Base-by-base conservation (phyloP, 1,284 basidiomycete genomes). In the Cryptococcus floricola region DNA sequence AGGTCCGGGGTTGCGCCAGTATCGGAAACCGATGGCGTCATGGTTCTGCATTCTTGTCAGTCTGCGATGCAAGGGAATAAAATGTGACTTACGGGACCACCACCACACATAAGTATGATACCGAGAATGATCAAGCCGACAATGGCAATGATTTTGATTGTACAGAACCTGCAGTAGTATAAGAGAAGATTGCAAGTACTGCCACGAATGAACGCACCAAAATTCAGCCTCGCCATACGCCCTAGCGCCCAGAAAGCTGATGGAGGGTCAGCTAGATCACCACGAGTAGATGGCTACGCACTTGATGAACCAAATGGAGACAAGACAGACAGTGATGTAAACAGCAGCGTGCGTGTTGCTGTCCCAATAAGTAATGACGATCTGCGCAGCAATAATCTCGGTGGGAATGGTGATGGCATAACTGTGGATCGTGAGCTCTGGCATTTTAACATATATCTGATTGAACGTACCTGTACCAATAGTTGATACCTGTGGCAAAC, bases 91-190 rank as follows among this genome's bases (percentile, higher is more conserved):
- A 47, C 46, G 1, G 86, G 86, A 1, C 82, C 85, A 60, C 86
- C 87, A 54, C 87, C 87, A 18, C 86, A 81, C 65, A 87, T 85
- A 52, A 89, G 81, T 56, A 87, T 73, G 45, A 88, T 77, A 50
- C 85, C 85, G 50, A 81, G 76, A 52, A 88, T 67, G 59, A 87
- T 82, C 50, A 69, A 39, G 28, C 57, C 62, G 51, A 63, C 61
- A 25, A 60, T 60, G 23, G 62, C 60, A 44, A 68, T 44, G 42
- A 69, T 63, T 54, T 71, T 68, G 57, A 68, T 61, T 3, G 53
- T 49, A 18, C 63, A 61, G 61, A 65, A 67, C 60, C 60, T 62
- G 53, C 73, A 72, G 56, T 76, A 72, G 61, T 57, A 44, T 58
- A 39, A 16, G 61, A 65, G 45, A 77, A 66, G 65, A 80, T 80